Percentiles rank a stretch among this genome's conserved stretches.
Evolutionary conservation across 306 rosid species (phyloP).

Genomic region (Rubus parviflorus): DNA sequence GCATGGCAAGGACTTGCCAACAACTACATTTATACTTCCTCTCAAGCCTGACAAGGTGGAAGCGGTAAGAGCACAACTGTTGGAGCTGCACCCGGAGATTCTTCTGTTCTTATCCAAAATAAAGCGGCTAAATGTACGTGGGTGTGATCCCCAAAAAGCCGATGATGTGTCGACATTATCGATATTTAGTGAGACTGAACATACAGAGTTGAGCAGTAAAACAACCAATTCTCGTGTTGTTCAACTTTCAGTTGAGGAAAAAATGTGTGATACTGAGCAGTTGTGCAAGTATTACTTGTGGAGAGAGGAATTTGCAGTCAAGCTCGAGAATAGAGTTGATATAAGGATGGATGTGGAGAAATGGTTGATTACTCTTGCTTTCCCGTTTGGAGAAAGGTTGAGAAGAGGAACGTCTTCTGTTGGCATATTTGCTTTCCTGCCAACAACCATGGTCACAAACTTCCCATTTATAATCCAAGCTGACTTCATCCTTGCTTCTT

Average conservation of each 20-base stretch:
- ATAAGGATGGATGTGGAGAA: conserved; percentile 21
- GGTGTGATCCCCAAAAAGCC: not conserved
- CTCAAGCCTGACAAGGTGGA: conserved; percentile 27
- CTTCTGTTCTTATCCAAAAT: conserved; percentile 27
- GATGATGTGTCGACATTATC: conserved; percentile 8
- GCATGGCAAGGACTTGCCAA: conserved; percentile 5
- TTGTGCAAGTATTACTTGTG: conserved; percentile 32
- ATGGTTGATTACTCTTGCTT: conserved; percentile 30
- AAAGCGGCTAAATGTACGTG: conserved; percentile 10
- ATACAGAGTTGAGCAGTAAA: not conserved
- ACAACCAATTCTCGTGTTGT: conserved; percentile 1
- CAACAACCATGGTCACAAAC: conserved; percentile 21
- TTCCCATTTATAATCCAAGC: conserved; percentile 26
- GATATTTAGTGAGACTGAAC: conserved; percentile 21
- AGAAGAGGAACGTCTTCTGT: not conserved
- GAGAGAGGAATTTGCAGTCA: conserved; percentile 27
- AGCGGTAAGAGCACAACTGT: conserved; percentile 18
- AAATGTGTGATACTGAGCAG: conserved; percentile 1
- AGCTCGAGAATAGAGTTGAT: conserved; percentile 6
- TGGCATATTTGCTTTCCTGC: conserved; percentile 21
- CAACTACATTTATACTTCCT: conserved; percentile 21
- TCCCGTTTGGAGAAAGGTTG: conserved; percentile 25
- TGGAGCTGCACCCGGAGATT: conserved; percentile 26
- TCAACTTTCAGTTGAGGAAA: conserved; percentile 24
- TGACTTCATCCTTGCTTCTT: conserved; percentile 32